These are phyloP conservation scores for Catharanthus roseus DNA, from an alignment of 257 asterid species.

Conservation along the genomic window DNA sequence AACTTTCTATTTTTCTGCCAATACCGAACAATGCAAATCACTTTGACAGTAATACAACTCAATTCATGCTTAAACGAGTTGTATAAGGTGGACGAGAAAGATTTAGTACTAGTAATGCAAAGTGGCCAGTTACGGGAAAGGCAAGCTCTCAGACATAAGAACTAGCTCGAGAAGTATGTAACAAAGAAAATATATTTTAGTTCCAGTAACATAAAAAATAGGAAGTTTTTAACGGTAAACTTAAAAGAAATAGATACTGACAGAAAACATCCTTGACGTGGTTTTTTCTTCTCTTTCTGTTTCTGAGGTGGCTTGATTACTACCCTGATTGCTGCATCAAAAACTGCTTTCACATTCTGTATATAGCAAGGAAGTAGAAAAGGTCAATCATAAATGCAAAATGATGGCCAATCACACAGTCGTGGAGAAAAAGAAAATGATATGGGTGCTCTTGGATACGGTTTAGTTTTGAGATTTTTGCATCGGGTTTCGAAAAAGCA, in stretches of 20 bases:
- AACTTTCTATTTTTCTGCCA: background rate
- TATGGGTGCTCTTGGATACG: no score
- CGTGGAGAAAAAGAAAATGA: background rate
- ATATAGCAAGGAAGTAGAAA: constrained; percentile 15
- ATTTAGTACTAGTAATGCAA: background rate
- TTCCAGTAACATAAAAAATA: no score
- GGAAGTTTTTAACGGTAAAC: background rate
- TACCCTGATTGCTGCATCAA: constrained; percentile 84
- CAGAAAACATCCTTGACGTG: constrained; percentile 58
- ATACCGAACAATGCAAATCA: background rate
- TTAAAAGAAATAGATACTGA: constrained; percentile 34
- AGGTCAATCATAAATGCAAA: background rate
- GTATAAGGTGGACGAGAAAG: background rate
- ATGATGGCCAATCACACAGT: background rate
- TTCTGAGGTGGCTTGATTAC: constrained; percentile 88
- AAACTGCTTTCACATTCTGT: constrained; percentile 85
- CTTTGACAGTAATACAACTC: background rate
- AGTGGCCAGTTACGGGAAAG: background rate
- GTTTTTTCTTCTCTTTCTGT: constrained; percentile 69
- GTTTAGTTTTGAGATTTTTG: no score
- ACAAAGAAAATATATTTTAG: background rate
- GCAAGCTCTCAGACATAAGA: background rate
- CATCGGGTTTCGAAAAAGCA: no score
- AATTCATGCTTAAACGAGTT: background rate
- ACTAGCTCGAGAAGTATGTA: background rate